These are phyloP conservation scores for Pycnococcus provasolii DNA, from an alignment of 139 green algal genomes.

Conservation along the genomic window DNA sequence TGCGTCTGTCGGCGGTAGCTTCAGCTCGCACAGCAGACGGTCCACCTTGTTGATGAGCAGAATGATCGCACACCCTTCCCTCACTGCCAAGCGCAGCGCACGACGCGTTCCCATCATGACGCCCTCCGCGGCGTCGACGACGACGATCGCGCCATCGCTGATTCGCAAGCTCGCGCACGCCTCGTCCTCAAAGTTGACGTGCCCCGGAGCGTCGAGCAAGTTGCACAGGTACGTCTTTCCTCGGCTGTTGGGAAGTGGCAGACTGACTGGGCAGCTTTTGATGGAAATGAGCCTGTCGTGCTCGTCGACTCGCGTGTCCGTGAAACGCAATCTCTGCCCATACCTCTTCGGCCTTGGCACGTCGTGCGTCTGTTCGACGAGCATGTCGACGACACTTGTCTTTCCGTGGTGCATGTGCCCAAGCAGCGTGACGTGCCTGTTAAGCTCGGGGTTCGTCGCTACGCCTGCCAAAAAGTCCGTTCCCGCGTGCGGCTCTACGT, in stretches of 20 bases:
- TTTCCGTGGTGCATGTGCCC: slow-evolving; percentile 97
- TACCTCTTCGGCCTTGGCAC: slow-evolving; percentile 28
- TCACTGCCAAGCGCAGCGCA: slow-evolving; percentile 63
- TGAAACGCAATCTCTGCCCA: slow-evolving; percentile 72
- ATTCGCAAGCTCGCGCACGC: slow-evolving; percentile 40
- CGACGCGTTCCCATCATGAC: slow-evolving; percentile 82
- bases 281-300: slow-evolving; percentile 79
- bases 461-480: slow-evolving; percentile 62
- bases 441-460: slow-evolving; percentile 69
- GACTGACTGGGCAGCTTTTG: slow-evolving; percentile 83
- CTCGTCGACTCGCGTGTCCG: slow-evolving; percentile 91
- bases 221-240: slow-evolving; percentile 84
- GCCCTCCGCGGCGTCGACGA: slow-evolving; percentile 90
- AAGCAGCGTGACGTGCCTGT: slow-evolving; percentile 74
- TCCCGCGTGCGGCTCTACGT: slow-evolving; percentile 27
- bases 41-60: slow-evolving; percentile 92
- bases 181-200: slow-evolving; percentile 98
- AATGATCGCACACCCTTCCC: slow-evolving; percentile 69
- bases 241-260: slow-evolving; percentile 62
- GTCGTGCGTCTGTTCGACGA: slow-evolving; percentile 26
- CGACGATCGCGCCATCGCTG: slow-evolving; percentile 36
- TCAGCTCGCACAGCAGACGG: slow-evolving; percentile 92
- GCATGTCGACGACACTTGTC: slow-evolving; percentile 57
- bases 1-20: slow-evolving; percentile 89
- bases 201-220: slow-evolving; percentile 79